A percentile compares a stretch with the other conserved stretches of the same genome.
These are phyloP conservation scores for Penstemon eatonii DNA, from an alignment of 257 asterid genomes.

Conservation along the genomic window DNA sequence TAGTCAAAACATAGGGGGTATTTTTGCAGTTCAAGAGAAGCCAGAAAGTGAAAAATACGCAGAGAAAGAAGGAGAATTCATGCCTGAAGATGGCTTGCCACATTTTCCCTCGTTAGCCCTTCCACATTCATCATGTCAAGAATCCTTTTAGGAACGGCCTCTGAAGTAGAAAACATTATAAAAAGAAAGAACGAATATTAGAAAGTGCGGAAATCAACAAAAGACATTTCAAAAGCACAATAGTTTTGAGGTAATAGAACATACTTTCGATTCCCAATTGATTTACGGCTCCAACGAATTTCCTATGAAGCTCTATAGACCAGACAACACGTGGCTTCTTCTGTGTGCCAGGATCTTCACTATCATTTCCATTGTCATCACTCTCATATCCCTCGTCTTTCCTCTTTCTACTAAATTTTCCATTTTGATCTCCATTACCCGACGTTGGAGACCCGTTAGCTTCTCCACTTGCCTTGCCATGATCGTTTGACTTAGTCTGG, in stretches of 20 bases:
- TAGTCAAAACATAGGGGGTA: too few relatives aligned
- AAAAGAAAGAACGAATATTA: not conserved
- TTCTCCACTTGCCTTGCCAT: slow-evolving; percentile 48
- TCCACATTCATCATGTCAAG: slow-evolving; percentile 72
- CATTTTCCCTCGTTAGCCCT: slow-evolving; percentile 64
- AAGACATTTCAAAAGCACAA: slow-evolving; percentile 5
- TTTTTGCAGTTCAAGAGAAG: not conserved
- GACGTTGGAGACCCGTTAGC: slow-evolving; percentile 41
- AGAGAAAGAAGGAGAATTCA: not conserved
- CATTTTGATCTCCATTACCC: slow-evolving; percentile 51
- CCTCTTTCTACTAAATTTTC: slow-evolving; percentile 48
- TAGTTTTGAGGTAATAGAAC: slow-evolving; percentile 15
- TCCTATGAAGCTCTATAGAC: slow-evolving; percentile 64
- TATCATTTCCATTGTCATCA: slow-evolving; percentile 46
- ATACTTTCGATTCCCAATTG: slow-evolving; percentile 67
- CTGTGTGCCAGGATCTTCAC: slow-evolving; percentile 53
- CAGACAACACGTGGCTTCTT: slow-evolving; percentile 75
- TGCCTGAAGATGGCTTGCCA: slow-evolving; percentile 81
- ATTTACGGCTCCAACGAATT: slow-evolving; percentile 60
- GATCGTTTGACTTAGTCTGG: slow-evolving; percentile 34
- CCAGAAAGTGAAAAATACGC: not conserved
- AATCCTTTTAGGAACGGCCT: slow-evolving; percentile 76
- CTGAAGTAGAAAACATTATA: slow-evolving; percentile 33
- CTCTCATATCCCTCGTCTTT: slow-evolving; percentile 53
- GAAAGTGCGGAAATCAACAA: not conserved